Conservation (phyloP, 202 grass and related monocot species). For the Dendrocalamus latiflorus region DNA sequence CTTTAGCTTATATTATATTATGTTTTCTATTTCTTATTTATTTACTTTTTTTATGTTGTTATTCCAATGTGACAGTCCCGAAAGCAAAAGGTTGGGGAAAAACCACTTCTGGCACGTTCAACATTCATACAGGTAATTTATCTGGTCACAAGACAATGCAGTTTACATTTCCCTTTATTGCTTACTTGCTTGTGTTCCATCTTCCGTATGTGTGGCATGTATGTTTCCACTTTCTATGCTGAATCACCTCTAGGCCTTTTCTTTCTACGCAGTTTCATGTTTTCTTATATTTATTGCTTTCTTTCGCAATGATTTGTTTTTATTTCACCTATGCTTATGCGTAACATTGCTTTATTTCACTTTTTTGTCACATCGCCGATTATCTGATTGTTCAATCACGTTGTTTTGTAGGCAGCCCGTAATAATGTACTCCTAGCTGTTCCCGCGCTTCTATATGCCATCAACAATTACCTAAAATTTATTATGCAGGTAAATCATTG, state of each 20-base stretch:
- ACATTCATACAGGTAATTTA: conserved; percentile 77
- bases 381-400: not conserved
- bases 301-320: not conserved
- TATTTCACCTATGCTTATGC: not conserved
- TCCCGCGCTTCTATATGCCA: conserved; percentile 87
- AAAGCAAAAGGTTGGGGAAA: conserved; percentile 92
- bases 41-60: conserved; percentile 9
- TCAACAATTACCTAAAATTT: conserved; percentile 99
- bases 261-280: not conserved
- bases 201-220: not conserved
- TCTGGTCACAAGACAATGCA: not conserved
- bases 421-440: conserved; percentile 92
- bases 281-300: conserved; percentile 1
- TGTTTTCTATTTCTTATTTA: conserved; percentile 9
- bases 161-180: conserved; percentile 2
- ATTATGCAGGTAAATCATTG: conserved; percentile 83
- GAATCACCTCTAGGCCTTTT: not conserved
- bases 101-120: conserved; percentile 82
- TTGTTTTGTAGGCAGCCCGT: conserved; percentile 76
- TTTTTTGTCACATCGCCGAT: not conserved
- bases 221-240: not conserved
- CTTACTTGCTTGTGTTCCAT: not conserved
- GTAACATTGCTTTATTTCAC: not conserved
- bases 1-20: not conserved
- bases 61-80: conserved; percentile 65